These are phyloP conservation scores for Botrytis paeoniae DNA, from an alignment of 2,329 filamentous ascomycete species.

Conservation along the genomic window DNA sequence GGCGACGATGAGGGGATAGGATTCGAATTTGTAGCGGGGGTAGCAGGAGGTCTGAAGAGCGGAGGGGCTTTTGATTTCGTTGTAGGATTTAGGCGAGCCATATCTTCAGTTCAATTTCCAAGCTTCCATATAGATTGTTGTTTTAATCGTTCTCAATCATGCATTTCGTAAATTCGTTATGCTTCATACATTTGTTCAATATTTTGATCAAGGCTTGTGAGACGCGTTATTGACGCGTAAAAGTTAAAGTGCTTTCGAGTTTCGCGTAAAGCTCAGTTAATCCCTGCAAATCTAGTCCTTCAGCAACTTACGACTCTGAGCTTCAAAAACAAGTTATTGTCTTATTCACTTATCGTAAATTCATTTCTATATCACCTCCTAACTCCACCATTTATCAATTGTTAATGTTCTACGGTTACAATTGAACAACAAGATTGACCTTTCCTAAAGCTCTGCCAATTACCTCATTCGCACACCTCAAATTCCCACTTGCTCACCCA, in stretches of 20 bases:
- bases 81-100: slow-evolving; percentile 31
- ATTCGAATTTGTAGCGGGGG: slow-evolving; percentile 41
- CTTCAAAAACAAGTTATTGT: neutral
- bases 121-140: neutral
- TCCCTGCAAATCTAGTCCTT: slow-evolving; percentile 7
- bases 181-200: neutral
- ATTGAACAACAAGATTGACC: neutral
- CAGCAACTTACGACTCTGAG: neutral
- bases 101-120: slow-evolving; percentile 17
- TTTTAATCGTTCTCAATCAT: neutral
- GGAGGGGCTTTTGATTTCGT: slow-evolving; percentile 32
- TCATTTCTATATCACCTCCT: neutral
- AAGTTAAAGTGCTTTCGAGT: slow-evolving; percentile 16
- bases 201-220: slow-evolving; percentile 5
- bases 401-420: neutral
- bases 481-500: neutral
- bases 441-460: neutral
- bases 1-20: slow-evolving; percentile 84
- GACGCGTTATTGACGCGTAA: slow-evolving; percentile 27
- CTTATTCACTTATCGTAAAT: slow-evolving; percentile 22
- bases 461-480: neutral
- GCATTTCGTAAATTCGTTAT: neutral
- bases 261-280: slow-evolving; percentile 14
- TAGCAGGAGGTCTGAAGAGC: slow-evolving; percentile 33
- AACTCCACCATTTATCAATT: neutral